A percentile compares a stretch with the other conserved stretches of the same genome.
Evolutionary conservation across 176 grass and related monocot species (phyloP).

Genomic region (Oryza longistaminata): DNA sequence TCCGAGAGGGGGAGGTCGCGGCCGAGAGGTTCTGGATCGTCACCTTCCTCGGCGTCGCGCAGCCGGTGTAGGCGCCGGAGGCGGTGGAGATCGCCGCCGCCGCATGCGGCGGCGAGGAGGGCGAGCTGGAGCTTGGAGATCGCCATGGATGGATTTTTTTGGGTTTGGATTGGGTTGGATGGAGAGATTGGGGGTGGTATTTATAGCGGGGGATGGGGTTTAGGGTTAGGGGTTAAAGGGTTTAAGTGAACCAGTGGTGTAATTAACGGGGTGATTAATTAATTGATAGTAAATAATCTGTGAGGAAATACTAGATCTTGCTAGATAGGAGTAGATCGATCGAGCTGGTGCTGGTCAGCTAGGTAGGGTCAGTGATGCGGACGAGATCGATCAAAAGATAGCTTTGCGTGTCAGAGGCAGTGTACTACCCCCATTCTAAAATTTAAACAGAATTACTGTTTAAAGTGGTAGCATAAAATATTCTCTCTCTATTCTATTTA

Average conservation of each 20-base stretch:
- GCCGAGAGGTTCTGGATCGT: slow-evolving; percentile 47
- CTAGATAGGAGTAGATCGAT: neutral
- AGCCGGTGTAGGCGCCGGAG: neutral
- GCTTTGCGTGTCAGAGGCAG: neutral
- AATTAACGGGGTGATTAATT: neutral
- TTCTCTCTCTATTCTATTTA: too few species aligned
- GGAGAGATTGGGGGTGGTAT: neutral
- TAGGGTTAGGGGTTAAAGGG: neutral
- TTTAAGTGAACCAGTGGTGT: neutral
- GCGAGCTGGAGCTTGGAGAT: neutral
- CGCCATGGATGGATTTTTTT: neutral
- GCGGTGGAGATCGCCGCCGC: neutral
- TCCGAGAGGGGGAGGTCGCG: slow-evolving; percentile 15
- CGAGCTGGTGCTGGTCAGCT: neutral
- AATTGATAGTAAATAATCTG: too few species aligned
- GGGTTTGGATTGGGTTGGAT: neutral
- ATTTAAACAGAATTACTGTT: too few species aligned
- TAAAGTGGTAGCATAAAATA: too few species aligned
- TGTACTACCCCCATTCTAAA: too few species aligned
- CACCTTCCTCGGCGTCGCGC: slow-evolving; percentile 26
- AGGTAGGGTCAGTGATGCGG: too few species aligned
- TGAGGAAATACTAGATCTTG: neutral
- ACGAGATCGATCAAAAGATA: neutral
- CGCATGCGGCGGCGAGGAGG: neutral
- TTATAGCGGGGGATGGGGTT: neutral